These are phyloP conservation scores for Calonectria pseudoturangicola DNA, from an alignment of 2,329 filamentous ascomycete species.

Conservation along the genomic window DNA sequence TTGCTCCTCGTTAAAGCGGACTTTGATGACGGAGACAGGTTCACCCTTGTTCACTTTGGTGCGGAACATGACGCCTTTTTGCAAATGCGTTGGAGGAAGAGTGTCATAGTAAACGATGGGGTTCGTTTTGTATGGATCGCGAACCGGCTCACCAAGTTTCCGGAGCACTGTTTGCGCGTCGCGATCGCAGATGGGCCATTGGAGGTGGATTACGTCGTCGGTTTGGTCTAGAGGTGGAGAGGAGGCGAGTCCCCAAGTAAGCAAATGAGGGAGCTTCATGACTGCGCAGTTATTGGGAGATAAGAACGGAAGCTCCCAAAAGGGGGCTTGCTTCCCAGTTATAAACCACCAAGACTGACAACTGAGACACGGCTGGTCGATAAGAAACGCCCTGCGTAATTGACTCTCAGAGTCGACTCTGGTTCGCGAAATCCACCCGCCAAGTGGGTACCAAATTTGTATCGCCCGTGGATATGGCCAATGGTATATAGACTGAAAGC, in stretches of 20 bases:
- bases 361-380: background rate
- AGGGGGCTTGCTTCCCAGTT: background rate
- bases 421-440: background rate
- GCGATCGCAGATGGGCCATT: conserved; percentile 9
- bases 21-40: background rate
- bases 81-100: background rate
- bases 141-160: conserved; percentile 6
- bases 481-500: background rate
- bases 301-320: too few species aligned
- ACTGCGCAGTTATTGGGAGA: background rate
- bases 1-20: background rate
- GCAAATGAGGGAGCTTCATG: background rate
- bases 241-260: background rate
- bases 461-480: background rate
- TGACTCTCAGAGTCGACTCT: background rate
- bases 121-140: conserved; percentile 12
- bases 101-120: conserved; percentile 13
- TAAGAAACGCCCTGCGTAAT: background rate
- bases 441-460: background rate
- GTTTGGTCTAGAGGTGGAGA: background rate
- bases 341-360: background rate
- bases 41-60: conserved; percentile 13
- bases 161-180: conserved; percentile 3
- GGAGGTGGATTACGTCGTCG: conserved; percentile 8
- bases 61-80: conserved; percentile 18